Evolutionary conservation across 164 flowering plant genomes (phyloP), one percentile per base, ranked within the genome.

Genomic region (Liquidambar formosana): DNA sequence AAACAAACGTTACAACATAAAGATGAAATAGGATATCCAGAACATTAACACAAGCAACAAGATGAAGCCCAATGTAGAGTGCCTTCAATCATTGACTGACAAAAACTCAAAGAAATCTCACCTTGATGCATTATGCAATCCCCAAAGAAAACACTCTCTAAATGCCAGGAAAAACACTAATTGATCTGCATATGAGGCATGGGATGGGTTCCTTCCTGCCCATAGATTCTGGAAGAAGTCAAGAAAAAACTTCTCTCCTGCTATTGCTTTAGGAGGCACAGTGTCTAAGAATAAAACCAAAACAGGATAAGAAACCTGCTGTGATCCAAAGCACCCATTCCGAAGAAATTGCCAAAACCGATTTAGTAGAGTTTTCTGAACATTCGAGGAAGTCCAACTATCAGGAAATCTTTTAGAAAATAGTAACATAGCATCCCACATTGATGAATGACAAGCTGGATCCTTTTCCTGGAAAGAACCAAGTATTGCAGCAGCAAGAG

Each of bases 311-410:
- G 99, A 93, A 75, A 90, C 78, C 76, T 82, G 83, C 70, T 88
- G 96, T 59, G 99, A 90, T 65, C 98, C 98, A 84, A 84, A 91
- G 83, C 97, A 96, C n/a, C 99, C 98, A 84, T 81, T 89, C 73
- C 78, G 79, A 49, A 96, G 82, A 73, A 93, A 96, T 70, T 82
- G 73, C 94, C 93, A 91, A 51, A 93, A 78, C 18, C 86, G 89
- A 74, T 81, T 82, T 14, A 89, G 69, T 43, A 85, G 71, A 73
- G 68, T 75, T 80, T 90, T 91, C 76, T 90, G 91, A 71, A 85
- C 69, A 77, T 85, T 88, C 66, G 79, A 26, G 22, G 61, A 64
- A 19, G 70, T 75, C 99, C 98, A 96, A 72, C 92, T 76, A 22
- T 83, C 85, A 6, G 99, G 96, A 76, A 83, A 90, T 51, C 74